Conservation (phyloP, 2,329 filamentous ascomycete genomes). For the Fusarium sambucinum region DNA sequence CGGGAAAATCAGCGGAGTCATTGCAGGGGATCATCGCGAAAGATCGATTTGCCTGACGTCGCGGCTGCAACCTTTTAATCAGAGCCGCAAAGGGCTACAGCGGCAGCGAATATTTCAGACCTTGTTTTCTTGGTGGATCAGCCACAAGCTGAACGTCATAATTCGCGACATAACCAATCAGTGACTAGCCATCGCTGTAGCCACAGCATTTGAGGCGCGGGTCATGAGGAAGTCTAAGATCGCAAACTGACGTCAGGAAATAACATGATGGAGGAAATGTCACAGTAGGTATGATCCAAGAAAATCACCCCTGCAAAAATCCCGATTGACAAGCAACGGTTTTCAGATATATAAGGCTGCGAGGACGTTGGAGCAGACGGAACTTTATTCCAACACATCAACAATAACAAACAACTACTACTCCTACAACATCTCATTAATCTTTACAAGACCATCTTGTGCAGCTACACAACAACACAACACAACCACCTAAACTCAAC, state of each 20-base stretch:
- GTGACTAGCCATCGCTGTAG: not conserved
- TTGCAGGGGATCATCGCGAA: slow-evolving; percentile 27
- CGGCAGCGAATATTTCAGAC: slow-evolving; percentile 28
- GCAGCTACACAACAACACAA: slow-evolving; percentile 8
- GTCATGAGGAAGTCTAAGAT: slow-evolving; percentile 36
- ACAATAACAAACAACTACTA: slow-evolving; percentile 20
- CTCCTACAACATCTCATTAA: not conserved
- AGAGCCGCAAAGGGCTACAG: slow-evolving; percentile 23
- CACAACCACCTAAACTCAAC: slow-evolving; percentile 23
- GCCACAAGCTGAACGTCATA: slow-evolving; percentile 36
- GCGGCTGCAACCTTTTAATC: slow-evolving; percentile 31
- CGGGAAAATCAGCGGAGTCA: slow-evolving; percentile 27
- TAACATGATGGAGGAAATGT: slow-evolving; percentile 19
- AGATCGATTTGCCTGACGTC: slow-evolving; percentile 32
- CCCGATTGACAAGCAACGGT: not conserved
- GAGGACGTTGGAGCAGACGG: not conserved
- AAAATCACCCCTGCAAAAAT: slow-evolving; percentile 16
- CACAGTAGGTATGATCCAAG: slow-evolving; percentile 20
- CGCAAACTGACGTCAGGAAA: slow-evolving; percentile 38
- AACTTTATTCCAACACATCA: slow-evolving; percentile 6
- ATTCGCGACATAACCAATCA: slow-evolving; percentile 13
- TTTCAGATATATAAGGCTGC: slow-evolving; percentile 34
- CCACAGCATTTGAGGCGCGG: slow-evolving; percentile 28
- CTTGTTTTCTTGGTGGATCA: slow-evolving; percentile 29
- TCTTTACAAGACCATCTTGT: slow-evolving; percentile 3